Evolutionary conservation across 2,329 filamentous ascomycete genomes (phyloP).

Genomic region (Penicillium sp.): DNA sequence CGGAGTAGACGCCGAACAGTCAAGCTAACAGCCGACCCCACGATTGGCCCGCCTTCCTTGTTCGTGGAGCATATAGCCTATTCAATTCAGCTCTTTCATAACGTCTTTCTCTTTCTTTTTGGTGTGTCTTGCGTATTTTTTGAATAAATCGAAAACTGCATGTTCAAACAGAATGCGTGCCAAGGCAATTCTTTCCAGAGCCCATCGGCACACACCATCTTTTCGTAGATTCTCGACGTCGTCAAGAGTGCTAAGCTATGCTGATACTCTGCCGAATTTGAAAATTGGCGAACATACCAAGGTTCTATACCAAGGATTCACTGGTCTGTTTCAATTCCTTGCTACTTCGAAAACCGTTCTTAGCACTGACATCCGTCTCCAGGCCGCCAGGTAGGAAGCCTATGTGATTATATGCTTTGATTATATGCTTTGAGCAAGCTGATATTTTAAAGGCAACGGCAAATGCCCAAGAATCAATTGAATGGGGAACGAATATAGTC

Average conservation of each 20-base stretch:
- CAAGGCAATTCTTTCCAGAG: slow-evolving; percentile 9
- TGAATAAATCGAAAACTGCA: background rate
- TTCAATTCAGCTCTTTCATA: background rate
- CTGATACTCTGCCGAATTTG: slow-evolving; percentile 62
- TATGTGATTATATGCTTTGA: background rate
- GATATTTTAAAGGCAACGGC: slow-evolving; percentile 57
- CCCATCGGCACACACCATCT: slow-evolving; percentile 2
- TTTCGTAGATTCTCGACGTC: slow-evolving; percentile 30
- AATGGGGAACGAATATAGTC: slow-evolving; percentile 76
- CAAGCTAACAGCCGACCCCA: background rate
- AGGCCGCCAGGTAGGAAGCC: slow-evolving; percentile 33
- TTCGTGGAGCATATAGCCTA: background rate
- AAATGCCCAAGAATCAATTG: slow-evolving; percentile 71
- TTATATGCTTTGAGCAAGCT: background rate
- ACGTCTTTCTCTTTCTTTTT: background rate
- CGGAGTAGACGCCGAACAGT: background rate
- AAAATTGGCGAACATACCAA: slow-evolving; percentile 63
- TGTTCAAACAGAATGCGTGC: slow-evolving; percentile 19
- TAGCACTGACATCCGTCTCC: background rate
- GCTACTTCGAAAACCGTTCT: background rate
- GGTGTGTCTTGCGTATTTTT: background rate
- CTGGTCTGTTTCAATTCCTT: slow-evolving; percentile 41
- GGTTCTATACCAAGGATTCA: slow-evolving; percentile 70
- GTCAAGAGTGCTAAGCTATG: slow-evolving; percentile 39
- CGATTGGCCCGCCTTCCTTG: background rate